These are phyloP conservation scores for Cystofilobasidium capitatum DNA, from an alignment of 768 basidiomycete genomes.

Conservation along the genomic window DNA sequence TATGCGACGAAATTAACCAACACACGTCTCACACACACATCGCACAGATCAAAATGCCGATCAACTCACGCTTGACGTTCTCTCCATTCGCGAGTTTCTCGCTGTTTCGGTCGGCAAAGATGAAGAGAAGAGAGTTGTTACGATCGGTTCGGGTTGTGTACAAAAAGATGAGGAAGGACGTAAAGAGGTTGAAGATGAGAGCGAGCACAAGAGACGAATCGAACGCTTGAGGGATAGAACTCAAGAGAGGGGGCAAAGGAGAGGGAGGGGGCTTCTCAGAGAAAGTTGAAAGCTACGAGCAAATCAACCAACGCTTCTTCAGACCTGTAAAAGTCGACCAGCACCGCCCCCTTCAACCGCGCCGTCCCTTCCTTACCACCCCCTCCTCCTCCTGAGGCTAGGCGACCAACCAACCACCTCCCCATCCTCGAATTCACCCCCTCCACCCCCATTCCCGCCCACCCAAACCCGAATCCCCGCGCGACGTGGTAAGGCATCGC, in stretches of 20 bases:
- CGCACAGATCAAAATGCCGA: too few species aligned
- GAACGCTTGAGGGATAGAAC: too few species aligned
- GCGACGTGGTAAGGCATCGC: constrained; percentile 69
- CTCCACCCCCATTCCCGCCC: constrained; percentile 74
- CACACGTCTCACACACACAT: too few species aligned
- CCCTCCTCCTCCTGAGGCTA: constrained; percentile 9
- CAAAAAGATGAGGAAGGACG: too few species aligned
- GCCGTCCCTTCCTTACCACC: not conserved
- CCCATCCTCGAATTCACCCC: constrained; percentile 73
- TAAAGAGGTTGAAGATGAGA: not conserved
- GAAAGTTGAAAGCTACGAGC: constrained; percentile 29
- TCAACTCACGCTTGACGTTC: too few species aligned
- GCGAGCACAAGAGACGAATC: not conserved
- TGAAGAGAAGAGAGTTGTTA: too few species aligned
- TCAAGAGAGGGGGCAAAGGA: too few species aligned
- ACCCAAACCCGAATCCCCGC: constrained; percentile 59
- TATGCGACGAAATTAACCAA: too few species aligned
- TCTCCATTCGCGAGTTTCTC: too few species aligned
- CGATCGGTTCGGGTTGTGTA: too few species aligned
- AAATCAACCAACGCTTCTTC: constrained; percentile 27
- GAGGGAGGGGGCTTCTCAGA: not conserved
- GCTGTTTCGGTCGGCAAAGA: too few species aligned
- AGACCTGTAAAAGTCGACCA: constrained; percentile 29
- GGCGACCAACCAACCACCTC: constrained; percentile 53
- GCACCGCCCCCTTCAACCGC: not conserved